Evolutionary conservation across 2,329 filamentous ascomycete genomes (phyloP).

Genomic region (Rhynchosporium graminicola): DNA sequence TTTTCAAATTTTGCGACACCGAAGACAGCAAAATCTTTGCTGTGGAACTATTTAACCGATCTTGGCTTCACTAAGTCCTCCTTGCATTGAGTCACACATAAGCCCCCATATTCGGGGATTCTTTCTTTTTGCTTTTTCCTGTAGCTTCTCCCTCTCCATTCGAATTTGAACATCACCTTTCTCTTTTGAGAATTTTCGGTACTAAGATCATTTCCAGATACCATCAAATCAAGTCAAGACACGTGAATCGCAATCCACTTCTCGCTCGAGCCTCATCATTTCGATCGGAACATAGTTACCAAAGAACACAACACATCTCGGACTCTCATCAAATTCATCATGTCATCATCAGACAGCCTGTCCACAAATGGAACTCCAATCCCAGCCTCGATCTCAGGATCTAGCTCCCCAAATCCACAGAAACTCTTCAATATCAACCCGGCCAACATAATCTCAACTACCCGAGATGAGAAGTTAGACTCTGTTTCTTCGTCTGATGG

Average conservation of each 20-base stretch:
- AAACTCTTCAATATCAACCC: conserved; percentile 22
- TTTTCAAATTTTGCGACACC: too few species aligned
- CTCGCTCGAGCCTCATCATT: neutral
- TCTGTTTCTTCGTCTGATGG: conserved; percentile 24
- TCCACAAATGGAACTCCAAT: neutral
- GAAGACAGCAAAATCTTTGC: too few species aligned
- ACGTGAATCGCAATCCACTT: too few species aligned
- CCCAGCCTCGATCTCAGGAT: neutral
- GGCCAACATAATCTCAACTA: conserved; percentile 11
- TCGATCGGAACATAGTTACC: neutral
- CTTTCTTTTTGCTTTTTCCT: neutral
- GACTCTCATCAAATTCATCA: neutral
- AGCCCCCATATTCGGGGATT: neutral
- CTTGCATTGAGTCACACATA: conserved; percentile 13
- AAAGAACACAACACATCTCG: neutral
- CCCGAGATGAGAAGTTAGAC: neutral
- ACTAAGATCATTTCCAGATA: too few species aligned
- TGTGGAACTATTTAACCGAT: neutral
- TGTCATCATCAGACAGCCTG: conserved; percentile 25
- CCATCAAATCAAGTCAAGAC: too few species aligned
- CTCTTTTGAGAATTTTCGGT: too few species aligned
- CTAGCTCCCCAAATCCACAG: neutral
- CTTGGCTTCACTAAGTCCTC: neutral
- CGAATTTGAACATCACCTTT: too few species aligned
- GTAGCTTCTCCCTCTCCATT: neutral